Base-by-base conservation (phyloP, 495 filamentous ascomycete genomes). In the Endocarpon pusillum region DNA sequence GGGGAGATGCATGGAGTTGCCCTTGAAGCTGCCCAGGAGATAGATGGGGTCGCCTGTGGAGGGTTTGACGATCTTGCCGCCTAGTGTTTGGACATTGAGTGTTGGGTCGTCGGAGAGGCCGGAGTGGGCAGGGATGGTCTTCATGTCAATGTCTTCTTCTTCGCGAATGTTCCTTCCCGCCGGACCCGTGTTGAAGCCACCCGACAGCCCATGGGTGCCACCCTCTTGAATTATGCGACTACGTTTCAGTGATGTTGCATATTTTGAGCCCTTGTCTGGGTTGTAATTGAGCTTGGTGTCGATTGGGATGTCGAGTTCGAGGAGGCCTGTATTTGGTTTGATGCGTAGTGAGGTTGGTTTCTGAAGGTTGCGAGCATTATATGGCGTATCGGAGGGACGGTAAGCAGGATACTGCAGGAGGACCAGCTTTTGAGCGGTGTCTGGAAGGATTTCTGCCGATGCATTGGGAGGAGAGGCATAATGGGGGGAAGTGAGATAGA, bases 241-340 rank as follows among this genome's bases (percentile, higher is more conserved):
- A 41, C 71, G 70, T 26, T 62, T 58, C 49, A 84, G 38, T 11
- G 74, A 71, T 32, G 79, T 67, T 1, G 75, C 80, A 54, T 74
- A 87, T 35, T 58, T 55, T 14, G 74, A 37, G 6, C 71, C 80
- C 44, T 75, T 75, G 34, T 53, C 61, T 33, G 65, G 57, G 50
- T 85, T 71, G 49, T 78, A 87, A 39, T 72, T 70, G 3, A 46
- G 40, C 11, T 59, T 53, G 14, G 69, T 67, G 49, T 73, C 65
- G 32, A 85, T 58, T 1, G 77, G 73, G 6, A 82, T 61, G 33
- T 87, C 81, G 4, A 84, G 47, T 46, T 87, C 81, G n/a, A 85
- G 56, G 34, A 81, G 59, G 1, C 78, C 79, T 1, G 72, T 62
- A 20, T 64, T 52, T 0, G 68, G 66, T 51, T 87, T 87, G 42